These are phyloP conservation scores for Thymus mandschuricus DNA, from an alignment of 257 asterid species.

Conservation along the genomic window DNA sequence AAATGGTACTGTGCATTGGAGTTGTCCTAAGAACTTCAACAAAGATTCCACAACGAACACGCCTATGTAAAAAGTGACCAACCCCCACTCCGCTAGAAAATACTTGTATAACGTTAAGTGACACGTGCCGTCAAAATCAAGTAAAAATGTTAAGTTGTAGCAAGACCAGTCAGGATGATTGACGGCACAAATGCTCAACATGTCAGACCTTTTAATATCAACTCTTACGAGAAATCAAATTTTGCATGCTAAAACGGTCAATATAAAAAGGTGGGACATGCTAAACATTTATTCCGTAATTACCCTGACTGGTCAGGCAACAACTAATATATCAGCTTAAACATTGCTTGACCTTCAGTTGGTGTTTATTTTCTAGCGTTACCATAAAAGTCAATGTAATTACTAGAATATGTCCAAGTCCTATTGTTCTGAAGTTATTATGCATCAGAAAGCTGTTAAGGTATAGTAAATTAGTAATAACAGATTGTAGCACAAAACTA, in stretches of 20 bases:
- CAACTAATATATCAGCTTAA: background rate
- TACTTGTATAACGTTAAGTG: too few relatives aligned
- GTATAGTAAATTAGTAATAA: background rate
- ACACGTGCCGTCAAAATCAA: too few relatives aligned
- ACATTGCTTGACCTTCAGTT: slow-evolving; percentile 1
- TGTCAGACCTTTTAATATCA: too few relatives aligned
- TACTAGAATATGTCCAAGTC: slow-evolving; percentile 6
- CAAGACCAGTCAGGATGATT: too few relatives aligned
- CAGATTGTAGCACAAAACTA: background rate
- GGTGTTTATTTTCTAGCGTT: background rate
- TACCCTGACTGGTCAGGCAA: background rate
- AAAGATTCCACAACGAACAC: background rate
- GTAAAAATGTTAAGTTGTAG: too few relatives aligned
- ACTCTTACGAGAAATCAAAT: too few relatives aligned
- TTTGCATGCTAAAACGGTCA: background rate
- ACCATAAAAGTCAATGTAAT: slow-evolving; percentile 15
- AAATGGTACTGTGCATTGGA: too few relatives aligned
- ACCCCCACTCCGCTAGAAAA: background rate
- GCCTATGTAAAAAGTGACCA: background rate
- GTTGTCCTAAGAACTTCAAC: too few relatives aligned
- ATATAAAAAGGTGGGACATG: background rate
- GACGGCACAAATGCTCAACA: too few relatives aligned
- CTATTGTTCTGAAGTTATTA: slow-evolving; percentile 1
- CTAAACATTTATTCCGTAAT: background rate
- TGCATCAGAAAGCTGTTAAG: background rate